These are phyloP conservation scores for Candida dendrica DNA, from an alignment of 805 yeast species.

Conservation along the genomic window DNA sequence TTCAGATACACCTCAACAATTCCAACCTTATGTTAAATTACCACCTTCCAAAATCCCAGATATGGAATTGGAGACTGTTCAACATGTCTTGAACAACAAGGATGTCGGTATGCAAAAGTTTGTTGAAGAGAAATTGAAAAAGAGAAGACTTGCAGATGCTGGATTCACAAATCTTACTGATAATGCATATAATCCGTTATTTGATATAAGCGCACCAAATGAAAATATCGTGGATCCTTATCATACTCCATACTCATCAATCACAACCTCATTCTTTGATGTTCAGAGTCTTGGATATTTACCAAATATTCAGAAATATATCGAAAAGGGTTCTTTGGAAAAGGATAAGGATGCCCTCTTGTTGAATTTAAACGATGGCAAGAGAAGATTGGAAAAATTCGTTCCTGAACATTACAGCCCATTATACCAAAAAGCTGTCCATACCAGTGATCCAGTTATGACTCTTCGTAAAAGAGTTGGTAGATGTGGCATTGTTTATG, in stretches of 20 bases:
- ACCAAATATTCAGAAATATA: slow-evolving; percentile 18
- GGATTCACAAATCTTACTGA: slow-evolving; percentile 84
- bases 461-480: slow-evolving; percentile 71
- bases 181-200: slow-evolving; percentile 76
- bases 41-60: slow-evolving; percentile 94
- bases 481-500: slow-evolving; percentile 58
- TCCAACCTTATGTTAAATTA: slow-evolving; percentile 75
- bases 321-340: slow-evolving; percentile 14
- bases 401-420: slow-evolving; percentile 30
- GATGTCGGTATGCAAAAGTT: slow-evolving; percentile 72
- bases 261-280: slow-evolving; percentile 61
- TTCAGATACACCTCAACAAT: slow-evolving; percentile 20
- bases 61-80: slow-evolving; percentile 79
- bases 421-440: slow-evolving; percentile 22
- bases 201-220: slow-evolving; percentile 55
- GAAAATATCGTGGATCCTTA: slow-evolving; percentile 41
- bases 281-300: slow-evolving; percentile 51
- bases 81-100: slow-evolving; percentile 64
- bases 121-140: slow-evolving; percentile 77
- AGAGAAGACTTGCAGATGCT: slow-evolving; percentile 53
- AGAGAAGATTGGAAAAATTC: slow-evolving; percentile 11
- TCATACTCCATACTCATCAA: slow-evolving; percentile 76
- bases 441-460: slow-evolving; percentile 37
- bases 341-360: slow-evolving; percentile 25
- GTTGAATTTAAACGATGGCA: slow-evolving; percentile 15